Conservation (phyloP, 2,329 filamentous ascomycete genomes). For the Plenodomus biglobosus region DNA sequence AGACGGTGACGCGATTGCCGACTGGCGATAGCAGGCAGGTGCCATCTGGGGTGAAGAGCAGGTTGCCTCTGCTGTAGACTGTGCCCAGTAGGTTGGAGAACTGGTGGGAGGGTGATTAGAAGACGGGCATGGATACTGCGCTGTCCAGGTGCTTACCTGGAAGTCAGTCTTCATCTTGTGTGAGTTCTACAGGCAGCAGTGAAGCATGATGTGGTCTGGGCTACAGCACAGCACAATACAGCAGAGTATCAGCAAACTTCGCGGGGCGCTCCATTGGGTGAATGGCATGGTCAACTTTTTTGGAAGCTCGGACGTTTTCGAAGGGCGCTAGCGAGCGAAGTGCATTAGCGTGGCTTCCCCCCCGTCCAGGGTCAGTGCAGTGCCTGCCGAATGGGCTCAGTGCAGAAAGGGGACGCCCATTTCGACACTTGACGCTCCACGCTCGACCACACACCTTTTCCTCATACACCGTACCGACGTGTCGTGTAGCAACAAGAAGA, state of each 20-base stretch:
- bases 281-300: constrained; percentile 34
- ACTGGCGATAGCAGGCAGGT: constrained; percentile 94
- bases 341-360: constrained; percentile 37
- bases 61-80: constrained; percentile 96
- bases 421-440: background rate
- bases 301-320: constrained; percentile 16
- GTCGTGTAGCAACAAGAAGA: background rate
- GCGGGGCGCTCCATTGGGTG: no score
- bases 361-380: constrained; percentile 33
- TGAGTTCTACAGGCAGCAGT: no score
- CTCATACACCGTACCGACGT: background rate
- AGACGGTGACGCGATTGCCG: constrained; percentile 92
- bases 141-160: constrained; percentile 62
- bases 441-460: background rate
- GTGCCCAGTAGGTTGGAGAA: constrained; percentile 98
- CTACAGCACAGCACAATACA: no score
- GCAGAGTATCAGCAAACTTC: no score
- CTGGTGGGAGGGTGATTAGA: constrained; percentile 50
- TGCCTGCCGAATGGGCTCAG: constrained; percentile 42
- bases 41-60: constrained; percentile 95
- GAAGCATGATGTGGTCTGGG: no score
- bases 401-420: constrained; percentile 45
- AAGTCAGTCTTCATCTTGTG: constrained; percentile 94
- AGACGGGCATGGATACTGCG: background rate
- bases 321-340: constrained; percentile 16